Evolutionary conservation across 2,329 filamentous ascomycete genomes (phyloP), one percentile per base, ranked within the genome.

Genomic region (Emergomyces africanus): DNA sequence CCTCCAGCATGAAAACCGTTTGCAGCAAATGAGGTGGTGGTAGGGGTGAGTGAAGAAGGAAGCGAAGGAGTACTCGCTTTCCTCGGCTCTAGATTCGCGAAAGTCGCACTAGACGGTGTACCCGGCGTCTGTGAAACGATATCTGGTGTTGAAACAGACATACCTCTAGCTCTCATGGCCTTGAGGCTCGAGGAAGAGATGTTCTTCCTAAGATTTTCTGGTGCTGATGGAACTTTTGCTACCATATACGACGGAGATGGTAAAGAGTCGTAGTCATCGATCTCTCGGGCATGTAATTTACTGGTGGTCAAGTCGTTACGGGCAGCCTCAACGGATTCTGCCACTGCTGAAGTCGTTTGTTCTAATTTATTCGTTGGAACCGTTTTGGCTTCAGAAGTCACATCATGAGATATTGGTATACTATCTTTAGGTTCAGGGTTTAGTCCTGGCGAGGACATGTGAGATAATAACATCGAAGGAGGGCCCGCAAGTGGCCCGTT

Each of bases 81-180:
- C 44, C 73, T 72, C 25, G 67, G 66, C 65, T 76, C 70, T 60
- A 78, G 71, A 64, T 81, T 70, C 20, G 76, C 80, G 68, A 89
- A 88, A 6, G 82, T 82, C 59, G 82, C 84, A 68, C 83, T 90
- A 61, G 86, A 79, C 0, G 90, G 89, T 0, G 90, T 95, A 33
- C 80, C 82, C 4, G 88, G 85, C 1, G 89, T 90, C 54, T 81
- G 77, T 54, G 89, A 87, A 1, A 81, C 82, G 3, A 78, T 78
- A 60, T 84, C 81, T 4, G 78, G 78, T 37, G 79, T 83, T 5
- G 81, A 79, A 57, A 82, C 74, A 14, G 89, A 90, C 66, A 91
- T 77, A 62, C 89, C 90, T 55, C 89, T 84, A 60, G 83, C 82
- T 69, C 87, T 88, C 64, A 90, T 76, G 63, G 87, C 89, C 64